These are phyloP conservation scores for Auricularia heimuer DNA, from an alignment of 768 basidiomycete genomes.

Conservation along the genomic window DNA sequence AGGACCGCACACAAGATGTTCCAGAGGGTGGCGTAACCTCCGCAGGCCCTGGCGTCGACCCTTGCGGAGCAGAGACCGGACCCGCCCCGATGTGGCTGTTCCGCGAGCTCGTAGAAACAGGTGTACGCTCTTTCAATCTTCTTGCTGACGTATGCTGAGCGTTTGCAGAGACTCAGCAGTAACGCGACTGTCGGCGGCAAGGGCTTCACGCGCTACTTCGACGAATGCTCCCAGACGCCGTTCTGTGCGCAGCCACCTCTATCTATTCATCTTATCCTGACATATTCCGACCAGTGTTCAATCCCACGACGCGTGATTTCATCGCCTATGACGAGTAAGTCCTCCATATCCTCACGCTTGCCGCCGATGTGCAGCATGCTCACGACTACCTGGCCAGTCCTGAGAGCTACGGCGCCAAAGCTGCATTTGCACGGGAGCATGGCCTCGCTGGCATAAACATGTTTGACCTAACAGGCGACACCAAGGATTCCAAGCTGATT, in stretches of 20 bases:
- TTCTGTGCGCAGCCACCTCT: not conserved
- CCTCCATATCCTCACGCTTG: not conserved
- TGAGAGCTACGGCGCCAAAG: not conserved
- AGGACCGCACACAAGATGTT: not conserved
- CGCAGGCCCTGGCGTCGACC: not conserved
- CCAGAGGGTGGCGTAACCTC: not conserved
- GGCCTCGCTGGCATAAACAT: not conserved
- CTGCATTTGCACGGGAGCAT: not conserved
- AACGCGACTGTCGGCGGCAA: not conserved
- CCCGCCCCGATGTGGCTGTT: not conserved
- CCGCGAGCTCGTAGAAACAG: not conserved
- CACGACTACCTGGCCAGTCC: not conserved
- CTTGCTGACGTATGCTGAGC: not conserved
- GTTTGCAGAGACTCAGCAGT: not conserved
- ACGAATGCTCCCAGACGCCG: not conserved
- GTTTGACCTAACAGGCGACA: not conserved
- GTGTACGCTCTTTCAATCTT: not conserved
- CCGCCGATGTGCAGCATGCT: not conserved
- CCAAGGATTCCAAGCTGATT: not conserved
- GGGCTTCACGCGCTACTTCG: not conserved
- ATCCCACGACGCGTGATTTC: not conserved
- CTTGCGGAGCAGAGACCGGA: not conserved
- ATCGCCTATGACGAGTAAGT: constrained; percentile 1
- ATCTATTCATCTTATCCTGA: not conserved
- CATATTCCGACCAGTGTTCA: not conserved